Evolutionary conservation across 257 asterid genomes (phyloP), one percentile per base, ranked within the genome.

Genomic region (Thymus quinquecostatus): DNA sequence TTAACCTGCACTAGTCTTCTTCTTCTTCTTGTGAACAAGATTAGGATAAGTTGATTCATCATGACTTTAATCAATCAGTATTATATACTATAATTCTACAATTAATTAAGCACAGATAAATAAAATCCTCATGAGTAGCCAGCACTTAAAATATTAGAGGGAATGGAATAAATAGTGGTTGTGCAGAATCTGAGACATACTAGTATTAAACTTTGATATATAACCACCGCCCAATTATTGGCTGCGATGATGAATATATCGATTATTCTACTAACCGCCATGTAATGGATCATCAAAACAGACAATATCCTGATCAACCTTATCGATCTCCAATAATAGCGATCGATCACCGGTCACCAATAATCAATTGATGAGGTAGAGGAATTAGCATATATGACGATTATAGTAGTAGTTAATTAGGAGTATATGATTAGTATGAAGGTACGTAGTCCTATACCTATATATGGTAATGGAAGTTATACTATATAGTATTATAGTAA

Each of bases 131-230:
- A n/a, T 56, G 60, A 64, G 58, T 70, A 84, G 81, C 77, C 47
- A 21, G 21, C 21, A 51, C 49, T 44, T 44, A 44, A 44, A 44
- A 68, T 67, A 69, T 68, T 56, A 48, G 48, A 45, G 57, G 71
- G 40, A 21, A 68, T 50, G 82, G 86, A 84, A 82, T 81, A 85
- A 65, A 70, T 68, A 64, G 86, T 79, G 75, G 80, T 51, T 79
- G 57, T 74, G 75, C 54, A 59, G 83, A 76, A 76, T 82, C 82
- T 36, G 50, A 66, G 75, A 14, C 53, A 70, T 12, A 60, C 57
- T 55, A 21, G 21, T 21, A 21, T 21, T 21, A 40, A 40, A 21
- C 41, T 38, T 38, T 38, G 4, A 38, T 38, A 34, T 14, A 44
- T 11, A 51, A 30, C 45, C 21, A 21, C 21, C 21, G 21, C 10